These are phyloP conservation scores for Scolecobasidium constrictum DNA, from an alignment of 2,329 filamentous ascomycete species.

Conservation along the genomic window DNA sequence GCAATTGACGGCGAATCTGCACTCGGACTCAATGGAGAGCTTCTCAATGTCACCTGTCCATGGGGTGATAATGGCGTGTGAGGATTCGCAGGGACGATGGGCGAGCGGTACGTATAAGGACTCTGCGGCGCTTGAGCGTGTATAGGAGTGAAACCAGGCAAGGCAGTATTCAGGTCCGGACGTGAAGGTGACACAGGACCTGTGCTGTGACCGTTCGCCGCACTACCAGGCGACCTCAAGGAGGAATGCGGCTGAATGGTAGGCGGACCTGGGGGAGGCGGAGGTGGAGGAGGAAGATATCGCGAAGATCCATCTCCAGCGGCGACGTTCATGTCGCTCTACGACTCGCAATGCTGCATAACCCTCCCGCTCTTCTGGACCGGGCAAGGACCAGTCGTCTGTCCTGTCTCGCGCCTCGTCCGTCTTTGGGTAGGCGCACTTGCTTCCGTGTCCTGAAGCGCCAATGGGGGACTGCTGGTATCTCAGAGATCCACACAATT, in stretches of 20 bases:
- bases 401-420: neutral
- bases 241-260: neutral
- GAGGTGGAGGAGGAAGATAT: constrained; percentile 6
- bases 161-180: too few species aligned
- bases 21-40: neutral
- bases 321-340: neutral
- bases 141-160: neutral
- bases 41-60: neutral
- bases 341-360: neutral
- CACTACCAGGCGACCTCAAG: constrained; percentile 5
- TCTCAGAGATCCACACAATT: neutral
- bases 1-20: neutral
- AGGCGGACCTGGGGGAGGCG: neutral
- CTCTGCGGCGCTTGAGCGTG: neutral
- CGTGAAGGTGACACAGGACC: neutral
- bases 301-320: neutral
- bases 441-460: neutral
- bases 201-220: neutral
- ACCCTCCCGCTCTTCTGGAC: too few species aligned
- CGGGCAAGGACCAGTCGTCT: neutral
- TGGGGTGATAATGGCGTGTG: neutral
- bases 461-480: too few species aligned
- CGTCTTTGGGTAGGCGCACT: neutral
- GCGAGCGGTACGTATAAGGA: neutral
- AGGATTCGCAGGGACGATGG: neutral